Conservation (phyloP, 306 rosid genomes). For the Quercus aquifolioides region DNA sequence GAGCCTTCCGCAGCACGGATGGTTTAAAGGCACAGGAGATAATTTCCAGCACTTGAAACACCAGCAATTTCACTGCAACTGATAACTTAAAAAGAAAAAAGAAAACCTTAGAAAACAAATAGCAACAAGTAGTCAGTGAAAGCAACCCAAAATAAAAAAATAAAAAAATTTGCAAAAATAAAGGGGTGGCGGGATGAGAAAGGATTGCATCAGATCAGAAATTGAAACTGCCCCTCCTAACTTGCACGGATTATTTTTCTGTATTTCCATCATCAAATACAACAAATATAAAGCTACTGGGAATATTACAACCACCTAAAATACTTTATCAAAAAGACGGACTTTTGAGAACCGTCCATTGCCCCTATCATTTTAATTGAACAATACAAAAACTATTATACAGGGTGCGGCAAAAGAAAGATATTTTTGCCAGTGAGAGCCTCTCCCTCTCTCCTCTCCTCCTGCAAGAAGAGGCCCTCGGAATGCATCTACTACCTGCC, state of each 20-base stretch:
- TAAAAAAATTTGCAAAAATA: background rate
- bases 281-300: slow-evolving; percentile 75
- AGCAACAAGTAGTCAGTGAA: background rate
- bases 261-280: slow-evolving; percentile 75
- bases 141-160: background rate
- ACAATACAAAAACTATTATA: slow-evolving; percentile 57
- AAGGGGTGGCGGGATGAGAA: background rate
- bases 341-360: slow-evolving; percentile 40
- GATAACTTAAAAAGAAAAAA: background rate
- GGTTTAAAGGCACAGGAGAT: too few species aligned
- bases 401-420: slow-evolving; percentile 52
- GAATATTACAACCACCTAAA: slow-evolving; percentile 70
- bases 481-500: slow-evolving; percentile 64
- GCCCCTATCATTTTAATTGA: slow-evolving; percentile 60
- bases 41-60: background rate
- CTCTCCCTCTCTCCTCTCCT: background rate
- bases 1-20: too few species aligned
- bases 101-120: background rate
- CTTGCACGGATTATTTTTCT: slow-evolving; percentile 67
- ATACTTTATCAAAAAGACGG: slow-evolving; percentile 53
- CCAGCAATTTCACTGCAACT: background rate
- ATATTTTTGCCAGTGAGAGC: slow-evolving; percentile 44
- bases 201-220: slow-evolving; percentile 14
- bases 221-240: slow-evolving; percentile 42
- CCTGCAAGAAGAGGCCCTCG: background rate